Percentiles rank a stretch among this genome's conserved stretches.
phyloP scores from a whole-genome alignment of 768 basidiomycete genomes.

The Steccherinum ochraceum region DNA sequence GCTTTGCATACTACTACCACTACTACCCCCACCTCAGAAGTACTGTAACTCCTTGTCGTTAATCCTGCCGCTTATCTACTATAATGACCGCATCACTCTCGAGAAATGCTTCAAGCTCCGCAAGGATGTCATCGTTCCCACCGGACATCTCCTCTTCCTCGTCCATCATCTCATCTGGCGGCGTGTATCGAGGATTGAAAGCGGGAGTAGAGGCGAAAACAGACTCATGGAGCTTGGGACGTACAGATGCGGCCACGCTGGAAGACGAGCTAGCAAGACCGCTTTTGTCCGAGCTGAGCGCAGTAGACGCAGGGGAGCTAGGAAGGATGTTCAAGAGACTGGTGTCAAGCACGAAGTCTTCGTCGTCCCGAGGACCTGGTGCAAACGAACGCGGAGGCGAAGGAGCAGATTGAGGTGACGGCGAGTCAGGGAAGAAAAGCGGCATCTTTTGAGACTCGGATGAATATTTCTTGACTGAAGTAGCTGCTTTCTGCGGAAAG shows the following conservation, averaged over 20 bases:
- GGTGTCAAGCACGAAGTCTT: conserved; percentile 26
- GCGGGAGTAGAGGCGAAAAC: too few species aligned
- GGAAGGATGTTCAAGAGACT: conserved; percentile 23
- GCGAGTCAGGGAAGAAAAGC: too few species aligned
- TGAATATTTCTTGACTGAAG: too few species aligned
- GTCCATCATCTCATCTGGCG: too few species aligned
- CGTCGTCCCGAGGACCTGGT: neutral
- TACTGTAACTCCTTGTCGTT: conserved; percentile 8
- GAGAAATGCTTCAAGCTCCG: conserved; percentile 65
- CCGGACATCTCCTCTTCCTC: neutral
- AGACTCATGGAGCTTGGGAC: too few species aligned
- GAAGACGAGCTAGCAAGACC: neutral
- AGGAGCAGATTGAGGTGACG: too few species aligned
- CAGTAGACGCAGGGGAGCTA: neutral
- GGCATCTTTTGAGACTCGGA: too few species aligned
- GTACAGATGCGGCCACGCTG: too few species aligned
- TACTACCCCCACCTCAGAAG: neutral
- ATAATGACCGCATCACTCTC: conserved; percentile 59
- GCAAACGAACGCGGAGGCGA: neutral
- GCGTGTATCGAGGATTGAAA: too few species aligned
- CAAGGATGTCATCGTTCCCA: conserved; percentile 44
- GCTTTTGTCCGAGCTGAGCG: neutral
- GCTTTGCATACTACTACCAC: conserved; percentile 3
- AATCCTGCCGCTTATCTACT: conserved; percentile 13
- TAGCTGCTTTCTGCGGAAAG: too few species aligned